Percentiles rank a stretch among this genome's conserved stretches.
These are phyloP conservation scores for Spergularia marina DNA, from an alignment of 148 eudicot genomes.

Conservation along the genomic window DNA sequence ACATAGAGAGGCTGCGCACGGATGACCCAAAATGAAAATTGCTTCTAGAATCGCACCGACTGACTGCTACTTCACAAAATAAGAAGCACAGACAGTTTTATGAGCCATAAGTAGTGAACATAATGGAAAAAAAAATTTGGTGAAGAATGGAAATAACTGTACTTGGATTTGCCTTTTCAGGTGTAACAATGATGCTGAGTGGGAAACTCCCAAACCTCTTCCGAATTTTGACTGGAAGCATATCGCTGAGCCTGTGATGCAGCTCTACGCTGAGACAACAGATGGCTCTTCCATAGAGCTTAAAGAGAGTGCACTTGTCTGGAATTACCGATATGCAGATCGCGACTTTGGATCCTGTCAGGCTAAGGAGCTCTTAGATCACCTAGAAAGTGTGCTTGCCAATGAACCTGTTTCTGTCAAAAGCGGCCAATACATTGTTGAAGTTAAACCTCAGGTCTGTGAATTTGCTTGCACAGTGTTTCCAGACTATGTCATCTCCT, in stretches of 20 bases:
- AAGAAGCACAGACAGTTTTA: too few species aligned
- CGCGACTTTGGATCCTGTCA: slow-evolving; percentile 74
- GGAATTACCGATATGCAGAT: slow-evolving; percentile 68
- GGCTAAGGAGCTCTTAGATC: slow-evolving; percentile 74
- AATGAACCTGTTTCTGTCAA: slow-evolving; percentile 81
- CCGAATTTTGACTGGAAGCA: slow-evolving; percentile 71
- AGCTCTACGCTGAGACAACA: slow-evolving; percentile 62
- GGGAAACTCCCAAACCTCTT: slow-evolving; percentile 56
- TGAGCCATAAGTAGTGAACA: not conserved
- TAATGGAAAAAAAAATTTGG: not conserved
- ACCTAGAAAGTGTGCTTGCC: slow-evolving; percentile 75
- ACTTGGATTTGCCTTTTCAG: slow-evolving; percentile 29
- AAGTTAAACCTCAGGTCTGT: slow-evolving; percentile 79
- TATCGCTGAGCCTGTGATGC: slow-evolving; percentile 76
- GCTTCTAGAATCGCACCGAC: too few species aligned
- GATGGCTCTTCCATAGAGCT: slow-evolving; percentile 71
- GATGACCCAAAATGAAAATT: too few species aligned
- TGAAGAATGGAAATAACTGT: not conserved
- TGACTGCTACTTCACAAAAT: too few species aligned
- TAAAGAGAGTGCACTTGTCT: slow-evolving; percentile 67
- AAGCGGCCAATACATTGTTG: slow-evolving; percentile 68
- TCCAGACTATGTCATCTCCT: not conserved
- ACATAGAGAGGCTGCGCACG: too few species aligned
- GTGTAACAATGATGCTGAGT: slow-evolving; percentile 41
- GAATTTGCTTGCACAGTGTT: slow-evolving; percentile 5